A percentile compares a stretch with the other conserved stretches of the same genome.
These are phyloP conservation scores for Scedosporium aurantiacum DNA, from an alignment of 2,329 filamentous ascomycete species.

Conservation along the genomic window DNA sequence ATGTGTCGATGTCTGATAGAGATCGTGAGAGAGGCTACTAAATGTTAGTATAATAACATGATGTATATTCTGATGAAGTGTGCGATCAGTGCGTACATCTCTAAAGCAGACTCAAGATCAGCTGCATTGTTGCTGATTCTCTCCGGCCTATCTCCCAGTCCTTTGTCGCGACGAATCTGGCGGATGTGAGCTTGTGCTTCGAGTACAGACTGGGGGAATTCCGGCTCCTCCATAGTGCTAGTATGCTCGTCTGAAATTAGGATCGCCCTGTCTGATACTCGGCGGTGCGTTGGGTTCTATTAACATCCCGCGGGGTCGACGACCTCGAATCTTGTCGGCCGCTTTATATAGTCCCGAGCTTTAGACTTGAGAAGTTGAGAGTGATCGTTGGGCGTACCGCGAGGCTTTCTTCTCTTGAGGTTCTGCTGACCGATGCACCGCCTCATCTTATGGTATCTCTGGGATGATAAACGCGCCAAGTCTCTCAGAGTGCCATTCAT, in stretches of 20 bases:
- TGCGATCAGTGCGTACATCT: neutral
- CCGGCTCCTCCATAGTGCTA: conserved; percentile 2
- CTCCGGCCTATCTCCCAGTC: conserved; percentile 6
- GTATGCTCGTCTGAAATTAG: neutral
- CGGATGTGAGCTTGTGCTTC: conserved; percentile 8
- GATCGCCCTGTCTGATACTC: too few relatives aligned
- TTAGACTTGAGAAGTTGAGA: too few relatives aligned
- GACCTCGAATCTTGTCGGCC: too few relatives aligned
- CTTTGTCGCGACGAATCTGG: conserved; percentile 8
- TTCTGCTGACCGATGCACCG: too few relatives aligned
- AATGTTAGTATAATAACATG: neutral
- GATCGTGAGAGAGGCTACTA: conserved; percentile 15
- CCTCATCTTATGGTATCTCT: too few relatives aligned
- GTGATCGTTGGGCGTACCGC: too few relatives aligned
- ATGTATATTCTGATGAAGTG: neutral
- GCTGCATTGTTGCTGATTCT: conserved; percentile 6
- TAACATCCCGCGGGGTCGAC: too few relatives aligned
- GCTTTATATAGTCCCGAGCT: too few relatives aligned
- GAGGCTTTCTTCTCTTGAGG: too few relatives aligned
- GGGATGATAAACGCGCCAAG: too few relatives aligned
- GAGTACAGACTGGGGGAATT: conserved; percentile 5
- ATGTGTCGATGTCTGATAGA: conserved; percentile 22
- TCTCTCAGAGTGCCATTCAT: too few relatives aligned
- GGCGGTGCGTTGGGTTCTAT: too few relatives aligned
- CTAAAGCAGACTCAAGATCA: conserved; percentile 7